Conservation (phyloP, 2,329 filamentous ascomycete species). For the Aureobasidium subglaciale region DNA sequence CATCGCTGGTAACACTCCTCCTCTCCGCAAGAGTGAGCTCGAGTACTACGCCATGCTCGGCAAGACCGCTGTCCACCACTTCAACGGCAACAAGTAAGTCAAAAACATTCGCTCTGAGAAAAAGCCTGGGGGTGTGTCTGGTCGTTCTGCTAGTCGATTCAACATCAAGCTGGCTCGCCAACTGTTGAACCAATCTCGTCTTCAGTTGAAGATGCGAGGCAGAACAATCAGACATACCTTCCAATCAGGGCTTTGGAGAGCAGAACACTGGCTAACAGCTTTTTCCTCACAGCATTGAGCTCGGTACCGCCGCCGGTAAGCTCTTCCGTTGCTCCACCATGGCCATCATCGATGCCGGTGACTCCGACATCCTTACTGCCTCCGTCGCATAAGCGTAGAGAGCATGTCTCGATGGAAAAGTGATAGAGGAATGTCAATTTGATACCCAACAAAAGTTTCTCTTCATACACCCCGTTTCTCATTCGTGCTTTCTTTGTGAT, state of each 20-base stretch:
- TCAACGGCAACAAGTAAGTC: slow-evolving; percentile 97
- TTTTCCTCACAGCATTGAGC: slow-evolving; percentile 71
- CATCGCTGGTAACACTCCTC: slow-evolving; percentile 91
- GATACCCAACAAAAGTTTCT: slow-evolving; percentile 15
- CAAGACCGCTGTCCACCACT: slow-evolving; percentile 96
- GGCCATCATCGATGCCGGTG: slow-evolving; percentile 89
- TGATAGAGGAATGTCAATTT: slow-evolving; percentile 13
- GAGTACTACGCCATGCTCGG: slow-evolving; percentile 74
- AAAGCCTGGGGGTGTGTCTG: slow-evolving; percentile 15
- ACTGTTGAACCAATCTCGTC: background rate
- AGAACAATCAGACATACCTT: slow-evolving; percentile 30
- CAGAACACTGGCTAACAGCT: slow-evolving; percentile 47
- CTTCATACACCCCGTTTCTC: background rate
- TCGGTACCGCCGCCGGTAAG: slow-evolving; percentile 97
- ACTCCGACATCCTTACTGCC: slow-evolving; percentile 93
- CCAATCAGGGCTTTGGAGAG: slow-evolving; percentile 75
- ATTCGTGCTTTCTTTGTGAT: background rate
- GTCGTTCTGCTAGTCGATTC: slow-evolving; percentile 7
- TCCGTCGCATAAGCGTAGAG: slow-evolving; percentile 39
- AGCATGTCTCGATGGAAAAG: background rate
- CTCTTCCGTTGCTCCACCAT: slow-evolving; percentile 98
- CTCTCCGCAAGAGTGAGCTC: slow-evolving; percentile 94
- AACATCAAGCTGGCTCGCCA: slow-evolving; percentile 12
- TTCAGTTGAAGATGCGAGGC: background rate
- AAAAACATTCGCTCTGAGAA: slow-evolving; percentile 31